phyloP scores from a whole-genome alignment of 768 basidiomycete genomes.

The Leccinellum rugosiceps region DNA sequence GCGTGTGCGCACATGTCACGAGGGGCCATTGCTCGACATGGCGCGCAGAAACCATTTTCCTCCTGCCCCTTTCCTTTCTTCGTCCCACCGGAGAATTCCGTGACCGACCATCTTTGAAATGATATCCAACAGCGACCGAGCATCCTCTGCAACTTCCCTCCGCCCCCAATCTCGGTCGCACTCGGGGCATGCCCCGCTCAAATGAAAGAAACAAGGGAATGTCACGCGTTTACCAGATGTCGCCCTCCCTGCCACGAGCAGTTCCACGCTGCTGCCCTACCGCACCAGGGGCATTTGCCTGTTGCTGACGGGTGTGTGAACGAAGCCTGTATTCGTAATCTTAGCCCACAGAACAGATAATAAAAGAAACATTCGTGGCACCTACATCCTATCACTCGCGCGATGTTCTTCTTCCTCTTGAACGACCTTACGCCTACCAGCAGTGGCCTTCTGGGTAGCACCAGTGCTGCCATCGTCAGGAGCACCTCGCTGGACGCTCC shows the following conservation, averaged over 20 bases:
- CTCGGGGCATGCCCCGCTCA: constrained; percentile 40
- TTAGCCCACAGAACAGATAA: constrained; percentile 15
- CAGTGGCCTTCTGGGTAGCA: constrained; percentile 58
- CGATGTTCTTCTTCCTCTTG: constrained; percentile 85
- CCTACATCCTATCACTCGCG: constrained; percentile 80
- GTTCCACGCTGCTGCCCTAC: constrained; percentile 44
- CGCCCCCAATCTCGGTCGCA: constrained; percentile 42
- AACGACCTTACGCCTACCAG: constrained; percentile 73
- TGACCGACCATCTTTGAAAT: constrained; percentile 35
- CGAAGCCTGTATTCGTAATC: constrained; percentile 56
- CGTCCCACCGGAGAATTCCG: constrained; percentile 18
- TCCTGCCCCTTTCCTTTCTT: constrained; percentile 17
- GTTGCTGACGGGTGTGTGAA: constrained; percentile 82
- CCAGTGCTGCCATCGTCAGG: constrained; percentile 63
- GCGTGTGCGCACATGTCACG: constrained; percentile 5
- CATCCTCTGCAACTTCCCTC: constrained; percentile 32
- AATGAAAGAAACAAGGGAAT: constrained; percentile 32
- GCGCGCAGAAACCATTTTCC: constrained; percentile 24
- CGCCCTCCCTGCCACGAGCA: constrained; percentile 41
- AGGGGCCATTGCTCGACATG: constrained; percentile 14
- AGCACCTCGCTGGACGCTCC: constrained; percentile 82
- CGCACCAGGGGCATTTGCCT: constrained; percentile 48
- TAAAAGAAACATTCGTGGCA: constrained; percentile 20
- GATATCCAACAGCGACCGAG: constrained; percentile 36
- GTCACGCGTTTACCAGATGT: constrained; percentile 41